Evolutionary conservation across 176 grass and related monocot species (phyloP).

Genomic region (Oryza punctata): DNA sequence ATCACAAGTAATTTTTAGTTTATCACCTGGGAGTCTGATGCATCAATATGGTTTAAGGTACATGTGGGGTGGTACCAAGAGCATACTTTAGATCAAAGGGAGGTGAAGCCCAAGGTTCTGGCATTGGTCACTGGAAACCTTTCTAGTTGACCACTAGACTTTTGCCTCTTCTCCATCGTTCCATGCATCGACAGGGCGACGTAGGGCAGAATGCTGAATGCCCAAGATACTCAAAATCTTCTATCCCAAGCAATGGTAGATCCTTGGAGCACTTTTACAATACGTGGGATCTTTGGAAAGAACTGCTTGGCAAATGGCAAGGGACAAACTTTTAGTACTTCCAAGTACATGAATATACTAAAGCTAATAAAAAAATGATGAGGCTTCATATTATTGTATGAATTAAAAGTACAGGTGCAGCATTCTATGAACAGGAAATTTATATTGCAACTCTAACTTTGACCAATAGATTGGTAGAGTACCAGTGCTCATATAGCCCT

Average conservation of each 20-base stretch:
- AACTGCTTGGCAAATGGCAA: slow-evolving; percentile 37
- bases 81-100: slow-evolving; percentile 32
- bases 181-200: slow-evolving; percentile 18
- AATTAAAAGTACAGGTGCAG: slow-evolving; percentile 43
- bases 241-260: slow-evolving; percentile 41
- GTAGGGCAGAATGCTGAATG: slow-evolving; percentile 22
- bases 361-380: slow-evolving; percentile 37
- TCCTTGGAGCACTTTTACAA: slow-evolving; percentile 39
- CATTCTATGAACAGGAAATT: slow-evolving; percentile 35
- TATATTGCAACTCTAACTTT: slow-evolving; percentile 40
- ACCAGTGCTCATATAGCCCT: slow-evolving; percentile 12
- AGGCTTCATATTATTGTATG: slow-evolving; percentile 27
- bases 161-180: slow-evolving; percentile 37
- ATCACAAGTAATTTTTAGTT: background rate
- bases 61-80: slow-evolving; percentile 16
- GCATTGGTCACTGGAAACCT: slow-evolving; percentile 38
- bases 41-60: slow-evolving; percentile 35
- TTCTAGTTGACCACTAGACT: slow-evolving; percentile 42
- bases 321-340: slow-evolving; percentile 46
- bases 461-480: slow-evolving; percentile 39
- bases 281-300: slow-evolving; percentile 40
- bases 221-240: slow-evolving; percentile 42
- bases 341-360: slow-evolving; percentile 49
- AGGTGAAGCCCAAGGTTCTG: slow-evolving; percentile 39
- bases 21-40: slow-evolving; percentile 32